These are phyloP conservation scores for Exophiala sp. DNA, from an alignment of 2,329 filamentous ascomycete genomes.

Conservation along the genomic window DNA sequence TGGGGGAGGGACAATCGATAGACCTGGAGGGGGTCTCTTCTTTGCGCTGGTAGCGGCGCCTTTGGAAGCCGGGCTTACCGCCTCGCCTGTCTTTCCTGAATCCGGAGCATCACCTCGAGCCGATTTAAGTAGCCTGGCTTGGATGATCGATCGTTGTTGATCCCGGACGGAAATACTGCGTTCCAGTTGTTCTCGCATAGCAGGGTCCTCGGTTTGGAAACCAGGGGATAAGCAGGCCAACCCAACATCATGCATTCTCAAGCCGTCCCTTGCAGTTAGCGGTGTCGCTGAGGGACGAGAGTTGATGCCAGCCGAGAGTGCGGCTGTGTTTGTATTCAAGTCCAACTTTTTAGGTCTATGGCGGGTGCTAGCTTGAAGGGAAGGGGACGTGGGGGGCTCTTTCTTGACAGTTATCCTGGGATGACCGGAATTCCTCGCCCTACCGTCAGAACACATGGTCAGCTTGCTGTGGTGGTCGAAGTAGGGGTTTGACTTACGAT, in stretches of 20 bases:
- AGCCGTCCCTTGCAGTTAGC: slow-evolving; percentile 69
- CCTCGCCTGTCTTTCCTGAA: slow-evolving; percentile 50
- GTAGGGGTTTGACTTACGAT: slow-evolving; percentile 39
- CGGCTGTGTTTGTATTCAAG: slow-evolving; percentile 53
- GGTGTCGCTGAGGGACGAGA: slow-evolving; percentile 59
- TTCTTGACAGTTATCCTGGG: slow-evolving; percentile 95
- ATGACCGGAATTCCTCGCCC: slow-evolving; percentile 45
- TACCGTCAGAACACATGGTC: slow-evolving; percentile 28
- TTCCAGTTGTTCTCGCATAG: slow-evolving; percentile 91
- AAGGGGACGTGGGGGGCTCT: slow-evolving; percentile 77
- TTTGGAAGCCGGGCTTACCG: slow-evolving; percentile 46
- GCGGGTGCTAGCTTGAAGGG: slow-evolving; percentile 61
- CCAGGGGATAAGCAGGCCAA: slow-evolving; percentile 91
- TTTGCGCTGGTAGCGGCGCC: slow-evolving; percentile 59
- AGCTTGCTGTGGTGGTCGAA: slow-evolving; percentile 25
- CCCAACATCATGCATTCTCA: slow-evolving; percentile 84
- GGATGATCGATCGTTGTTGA: slow-evolving; percentile 90
- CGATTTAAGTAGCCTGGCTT: slow-evolving; percentile 80
- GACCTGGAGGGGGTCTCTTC: slow-evolving; percentile 75
- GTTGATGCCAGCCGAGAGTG: slow-evolving; percentile 31
- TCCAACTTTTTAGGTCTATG: slow-evolving; percentile 73
- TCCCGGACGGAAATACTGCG: slow-evolving; percentile 89
- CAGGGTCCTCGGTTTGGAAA: slow-evolving; percentile 92
- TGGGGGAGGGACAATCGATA: slow-evolving; percentile 91
- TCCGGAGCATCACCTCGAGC: slow-evolving; percentile 68